phyloP scores from a whole-genome alignment of 371 early-diverging fungal genomes.

The Mortierella sp. region DNA sequence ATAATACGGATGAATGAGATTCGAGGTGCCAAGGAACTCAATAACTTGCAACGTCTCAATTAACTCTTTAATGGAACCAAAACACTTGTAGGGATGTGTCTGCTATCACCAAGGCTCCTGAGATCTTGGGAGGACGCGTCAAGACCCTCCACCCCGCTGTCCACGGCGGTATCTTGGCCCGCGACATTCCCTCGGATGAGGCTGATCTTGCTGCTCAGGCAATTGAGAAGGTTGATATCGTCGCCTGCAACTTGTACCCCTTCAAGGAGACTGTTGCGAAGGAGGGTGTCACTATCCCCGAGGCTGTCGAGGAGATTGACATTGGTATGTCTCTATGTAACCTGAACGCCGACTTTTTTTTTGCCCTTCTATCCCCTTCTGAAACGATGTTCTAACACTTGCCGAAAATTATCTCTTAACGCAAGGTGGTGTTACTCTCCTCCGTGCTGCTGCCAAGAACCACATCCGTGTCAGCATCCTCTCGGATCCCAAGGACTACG shows the following conservation, averaged over 20 bases:
- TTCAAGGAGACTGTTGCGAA: conserved; percentile 95
- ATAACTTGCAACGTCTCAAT: not conserved
- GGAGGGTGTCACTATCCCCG: conserved; percentile 88
- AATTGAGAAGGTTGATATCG: conserved; percentile 94
- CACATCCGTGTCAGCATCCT: conserved; percentile 94
- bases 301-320: conserved; percentile 98
- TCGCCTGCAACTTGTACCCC: conserved; percentile 98
- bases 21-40: not conserved
- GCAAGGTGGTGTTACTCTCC: conserved; percentile 97
- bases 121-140: conserved; percentile 98
- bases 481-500: conserved; percentile 93
- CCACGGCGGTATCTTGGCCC: conserved; percentile 98
- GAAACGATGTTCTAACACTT: too few species aligned
- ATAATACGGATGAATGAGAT: conserved; percentile 8
- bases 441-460: conserved; percentile 99
- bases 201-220: conserved; percentile 88
- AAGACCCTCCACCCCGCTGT: conserved; percentile 99
- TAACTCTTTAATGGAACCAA: not conserved
- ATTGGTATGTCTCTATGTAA: conserved; percentile 80
- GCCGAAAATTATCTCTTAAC: too few species aligned
- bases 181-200: conserved; percentile 86
- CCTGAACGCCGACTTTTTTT: too few species aligned
- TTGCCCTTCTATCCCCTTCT: too few species aligned
- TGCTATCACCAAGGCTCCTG: conserved; percentile 96
- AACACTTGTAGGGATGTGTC: conserved; percentile 86